Evolutionary conservation across 2,329 filamentous ascomycete species (phyloP).

Genomic region (Apiospora kogelbergensis): DNA sequence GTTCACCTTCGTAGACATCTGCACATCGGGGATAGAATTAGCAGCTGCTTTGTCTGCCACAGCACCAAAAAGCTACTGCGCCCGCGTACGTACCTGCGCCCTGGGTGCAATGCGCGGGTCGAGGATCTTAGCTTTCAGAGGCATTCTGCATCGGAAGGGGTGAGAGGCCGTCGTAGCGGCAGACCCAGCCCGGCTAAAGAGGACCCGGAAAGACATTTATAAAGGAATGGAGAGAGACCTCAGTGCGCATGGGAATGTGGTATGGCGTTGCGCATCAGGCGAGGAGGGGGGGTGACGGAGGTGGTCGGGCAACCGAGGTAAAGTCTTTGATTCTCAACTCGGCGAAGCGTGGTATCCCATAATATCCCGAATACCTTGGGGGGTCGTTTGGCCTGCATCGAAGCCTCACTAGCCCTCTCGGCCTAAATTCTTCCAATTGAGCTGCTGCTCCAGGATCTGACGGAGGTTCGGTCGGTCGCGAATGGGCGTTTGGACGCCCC

Average conservation of each 20-base stretch:
- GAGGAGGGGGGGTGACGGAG: conserved; percentile 4
- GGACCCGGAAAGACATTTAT: conserved; percentile 58
- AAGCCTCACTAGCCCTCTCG: not conserved
- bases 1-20: conserved; percentile 30
- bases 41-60: not conserved
- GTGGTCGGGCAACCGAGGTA: conserved; percentile 6
- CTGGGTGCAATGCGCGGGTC: conserved; percentile 55
- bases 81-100: conserved; percentile 46
- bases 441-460: not conserved
- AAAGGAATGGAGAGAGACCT: conserved; percentile 30
- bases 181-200: conserved; percentile 54
- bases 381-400: not conserved
- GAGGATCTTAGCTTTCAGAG: conserved; percentile 74
- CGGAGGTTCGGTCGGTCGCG: conserved; percentile 1
- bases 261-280: conserved; percentile 32
- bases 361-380: not conserved
- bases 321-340: not conserved
- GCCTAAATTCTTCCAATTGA: not conserved
- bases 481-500: not conserved
- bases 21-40: not conserved
- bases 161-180: conserved; percentile 45
- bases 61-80: not conserved
- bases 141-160: conserved; percentile 59
- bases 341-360: not conserved
- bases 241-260: conserved; percentile 33